Percentiles rank a stretch among this genome's conserved stretches.
These are phyloP conservation scores for Glomus cerebriforme DNA, from an alignment of 192 early-diverging fungal species.

Conservation along the genomic window DNA sequence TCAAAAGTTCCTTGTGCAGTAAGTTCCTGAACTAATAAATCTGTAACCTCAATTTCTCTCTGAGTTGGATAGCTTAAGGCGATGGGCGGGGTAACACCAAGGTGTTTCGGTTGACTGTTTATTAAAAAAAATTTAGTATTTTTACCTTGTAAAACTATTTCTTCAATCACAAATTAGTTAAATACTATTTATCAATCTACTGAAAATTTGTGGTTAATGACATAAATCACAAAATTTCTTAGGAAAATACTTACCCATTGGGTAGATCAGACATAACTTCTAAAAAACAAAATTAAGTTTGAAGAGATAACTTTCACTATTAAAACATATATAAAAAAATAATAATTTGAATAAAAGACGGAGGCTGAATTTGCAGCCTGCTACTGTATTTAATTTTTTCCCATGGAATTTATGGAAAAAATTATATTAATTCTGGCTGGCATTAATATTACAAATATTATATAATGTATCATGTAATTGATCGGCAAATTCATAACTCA, in stretches of 20 bases:
- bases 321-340: not conserved
- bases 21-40: constrained; percentile 69
- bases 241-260: not conserved
- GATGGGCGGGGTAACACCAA: constrained; percentile 85
- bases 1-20: constrained; percentile 83
- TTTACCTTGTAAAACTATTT: not conserved
- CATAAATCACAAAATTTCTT: too few species aligned
- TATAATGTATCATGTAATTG: too few species aligned
- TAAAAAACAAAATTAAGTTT: not conserved
- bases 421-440: too few species aligned
- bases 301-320: not conserved
- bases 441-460: too few species aligned
- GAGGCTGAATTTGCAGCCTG: too few species aligned
- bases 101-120: constrained; percentile 39
- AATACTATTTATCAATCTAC: not conserved
- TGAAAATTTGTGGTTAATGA: not conserved
- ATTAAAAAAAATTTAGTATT: not conserved
- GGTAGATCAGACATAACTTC: constrained; percentile 3
- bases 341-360: not conserved
- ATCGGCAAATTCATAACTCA: too few species aligned
- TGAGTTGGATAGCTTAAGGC: constrained; percentile 60
- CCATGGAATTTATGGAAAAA: too few species aligned
- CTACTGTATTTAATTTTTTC: too few species aligned
- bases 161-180: not conserved
- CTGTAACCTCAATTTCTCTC: constrained; percentile 71